Evolutionary conservation across 2,329 filamentous ascomycete genomes (phyloP).

Genomic region (Beauveria medogensis): DNA sequence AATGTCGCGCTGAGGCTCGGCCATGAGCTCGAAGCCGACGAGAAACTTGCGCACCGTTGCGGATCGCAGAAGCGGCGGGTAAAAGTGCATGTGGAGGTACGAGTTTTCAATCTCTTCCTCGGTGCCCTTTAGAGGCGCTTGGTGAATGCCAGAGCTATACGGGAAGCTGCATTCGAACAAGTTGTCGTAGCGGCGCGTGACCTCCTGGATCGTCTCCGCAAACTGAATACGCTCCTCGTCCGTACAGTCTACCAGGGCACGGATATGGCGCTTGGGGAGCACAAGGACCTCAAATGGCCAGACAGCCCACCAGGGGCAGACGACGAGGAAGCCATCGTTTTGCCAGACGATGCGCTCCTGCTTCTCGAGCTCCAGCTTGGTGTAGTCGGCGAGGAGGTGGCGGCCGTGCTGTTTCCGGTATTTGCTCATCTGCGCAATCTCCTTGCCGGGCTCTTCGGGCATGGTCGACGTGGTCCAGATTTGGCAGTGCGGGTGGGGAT

Average conservation of each 20-base stretch:
- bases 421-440: slow-evolving; percentile 68
- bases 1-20: slow-evolving; percentile 95
- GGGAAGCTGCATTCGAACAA: slow-evolving; percentile 95
- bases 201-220: slow-evolving; percentile 78
- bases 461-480: slow-evolving; percentile 89
- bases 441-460: slow-evolving; percentile 79
- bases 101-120: slow-evolving; percentile 78
- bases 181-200: slow-evolving; percentile 90
- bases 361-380: slow-evolving; percentile 71
- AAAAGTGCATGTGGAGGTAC: slow-evolving; percentile 96
- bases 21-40: slow-evolving; percentile 93
- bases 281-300: slow-evolving; percentile 98
- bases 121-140: slow-evolving; percentile 78
- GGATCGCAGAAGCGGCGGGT: slow-evolving; percentile 83
- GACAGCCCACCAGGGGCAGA: slow-evolving; percentile 95
- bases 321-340: slow-evolving; percentile 74
- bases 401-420: slow-evolving; percentile 67
- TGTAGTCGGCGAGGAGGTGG: slow-evolving; percentile 82
- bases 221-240: slow-evolving; percentile 62
- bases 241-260: slow-evolving; percentile 74
- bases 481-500: slow-evolving; percentile 95
- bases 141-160: slow-evolving; percentile 94
- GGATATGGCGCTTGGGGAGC: slow-evolving; percentile 73
- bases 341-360: slow-evolving; percentile 80
- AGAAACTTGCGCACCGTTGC: slow-evolving; percentile 94